Percentiles rank a stretch among this genome's conserved stretches.
Conservation (phyloP, 2,329 filamentous ascomycete genomes). For the Sphaerulina vaccinii region DNA sequence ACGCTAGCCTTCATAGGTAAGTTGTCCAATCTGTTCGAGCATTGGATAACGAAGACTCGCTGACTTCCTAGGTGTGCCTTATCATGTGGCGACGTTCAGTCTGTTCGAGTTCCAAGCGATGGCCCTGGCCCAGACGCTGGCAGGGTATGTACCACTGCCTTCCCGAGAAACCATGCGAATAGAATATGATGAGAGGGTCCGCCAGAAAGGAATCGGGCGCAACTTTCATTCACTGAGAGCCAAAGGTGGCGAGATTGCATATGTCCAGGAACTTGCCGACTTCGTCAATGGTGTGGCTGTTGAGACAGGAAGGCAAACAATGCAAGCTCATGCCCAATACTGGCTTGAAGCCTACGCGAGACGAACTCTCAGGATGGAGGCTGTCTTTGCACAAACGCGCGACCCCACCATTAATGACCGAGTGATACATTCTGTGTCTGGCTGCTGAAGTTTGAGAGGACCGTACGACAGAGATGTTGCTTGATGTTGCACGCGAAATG, state of each 20-base stretch:
- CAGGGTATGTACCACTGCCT: constrained; percentile 53
- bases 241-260: constrained; percentile 39
- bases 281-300: constrained; percentile 41
- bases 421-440: constrained; percentile 7
- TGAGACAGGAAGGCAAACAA: constrained; percentile 19
- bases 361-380: constrained; percentile 36
- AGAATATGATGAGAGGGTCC: constrained; percentile 42
- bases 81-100: constrained; percentile 66
- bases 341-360: constrained; percentile 41
- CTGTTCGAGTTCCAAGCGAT: constrained; percentile 70
- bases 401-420: constrained; percentile 14
- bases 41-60: background rate
- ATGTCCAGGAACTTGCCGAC: constrained; percentile 42
- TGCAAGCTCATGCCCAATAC: constrained; percentile 39
- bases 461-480: background rate
- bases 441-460: constrained; percentile 9
- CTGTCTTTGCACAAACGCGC: constrained; percentile 25
- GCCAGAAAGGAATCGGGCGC: constrained; percentile 43
- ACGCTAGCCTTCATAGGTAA: constrained; percentile 64
- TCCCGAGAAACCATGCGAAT: constrained; percentile 42
- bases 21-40: constrained; percentile 51
- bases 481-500: background rate
- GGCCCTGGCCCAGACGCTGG: constrained; percentile 57
- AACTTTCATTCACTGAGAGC: constrained; percentile 46
- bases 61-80: constrained; percentile 57